Evolutionary conservation across 208 protist genomes (phyloP).

Genomic region (Angomonas ambiguus): DNA sequence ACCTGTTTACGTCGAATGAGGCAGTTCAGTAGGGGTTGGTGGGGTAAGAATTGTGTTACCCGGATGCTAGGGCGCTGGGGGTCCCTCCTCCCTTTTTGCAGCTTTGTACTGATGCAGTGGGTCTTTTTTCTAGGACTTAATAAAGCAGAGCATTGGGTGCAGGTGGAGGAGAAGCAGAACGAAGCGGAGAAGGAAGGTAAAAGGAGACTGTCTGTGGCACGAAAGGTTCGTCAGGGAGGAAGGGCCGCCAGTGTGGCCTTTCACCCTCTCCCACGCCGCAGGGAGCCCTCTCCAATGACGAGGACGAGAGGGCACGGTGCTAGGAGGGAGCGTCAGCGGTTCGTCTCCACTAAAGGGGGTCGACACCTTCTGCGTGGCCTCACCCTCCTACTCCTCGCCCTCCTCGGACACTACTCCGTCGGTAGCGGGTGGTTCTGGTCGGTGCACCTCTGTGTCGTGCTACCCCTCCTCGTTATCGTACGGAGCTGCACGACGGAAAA

Average conservation of each 20-base stretch:
- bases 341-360: slow-evolving; percentile 28
- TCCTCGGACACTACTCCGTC: slow-evolving; percentile 35
- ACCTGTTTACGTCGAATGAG: slow-evolving; percentile 42
- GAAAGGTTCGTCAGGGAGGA: not conserved
- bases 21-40: slow-evolving; percentile 16
- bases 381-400: slow-evolving; percentile 18
- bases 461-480: slow-evolving; percentile 18
- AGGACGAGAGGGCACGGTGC: no score
- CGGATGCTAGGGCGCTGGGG: not conserved
- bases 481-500: not conserved
- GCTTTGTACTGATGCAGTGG: slow-evolving; percentile 39
- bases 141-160: slow-evolving; percentile 31
- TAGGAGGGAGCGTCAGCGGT: no score
- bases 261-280: no score
- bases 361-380: slow-evolving; percentile 32
- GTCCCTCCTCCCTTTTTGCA: slow-evolving; percentile 8
- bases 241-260: not conserved
- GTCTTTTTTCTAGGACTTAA: slow-evolving; percentile 56
- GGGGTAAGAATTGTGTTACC: not conserved
- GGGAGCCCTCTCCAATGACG: no score
- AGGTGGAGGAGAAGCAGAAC: not conserved
- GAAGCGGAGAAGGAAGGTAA: not conserved
- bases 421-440: slow-evolving; percentile 35
- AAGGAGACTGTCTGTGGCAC: not conserved
- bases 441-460: slow-evolving; percentile 38